These are phyloP conservation scores for Aspergillus nidulans DNA, from an alignment of 495 filamentous ascomycete genomes.

Conservation along the genomic window DNA sequence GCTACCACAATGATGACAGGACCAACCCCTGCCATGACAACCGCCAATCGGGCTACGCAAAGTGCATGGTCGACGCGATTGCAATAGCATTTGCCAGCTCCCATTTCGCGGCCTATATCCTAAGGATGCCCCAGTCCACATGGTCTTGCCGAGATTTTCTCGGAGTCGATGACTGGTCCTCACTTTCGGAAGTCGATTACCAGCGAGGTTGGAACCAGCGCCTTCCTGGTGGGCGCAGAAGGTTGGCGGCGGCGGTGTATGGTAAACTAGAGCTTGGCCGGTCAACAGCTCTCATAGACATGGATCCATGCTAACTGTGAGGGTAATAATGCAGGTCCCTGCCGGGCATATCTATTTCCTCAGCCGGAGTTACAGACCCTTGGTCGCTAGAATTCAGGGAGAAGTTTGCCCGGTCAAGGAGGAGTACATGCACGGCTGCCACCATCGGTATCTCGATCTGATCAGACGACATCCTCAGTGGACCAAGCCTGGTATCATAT, in stretches of 20 bases:
- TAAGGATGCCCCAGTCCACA: conserved; percentile 1
- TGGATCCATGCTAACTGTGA: neutral
- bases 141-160: neutral
- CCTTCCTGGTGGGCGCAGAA: conserved; percentile 7
- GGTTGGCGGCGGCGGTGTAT: neutral
- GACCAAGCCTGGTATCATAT: conserved; percentile 12
- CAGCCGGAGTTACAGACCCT: neutral
- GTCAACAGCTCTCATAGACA: too few species aligned
- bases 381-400: conserved; percentile 3
- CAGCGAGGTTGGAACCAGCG: neutral
- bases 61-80: neutral
- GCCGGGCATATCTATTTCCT: neutral
- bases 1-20: too few species aligned
- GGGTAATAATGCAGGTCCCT: neutral
- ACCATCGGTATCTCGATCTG: conserved; percentile 15
- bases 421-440: neutral
- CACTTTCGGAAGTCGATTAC: neutral
- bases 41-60: neutral
- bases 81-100: conserved; percentile 1
- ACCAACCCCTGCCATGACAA: too few species aligned
- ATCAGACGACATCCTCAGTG: conserved; percentile 13
- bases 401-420: conserved; percentile 6
- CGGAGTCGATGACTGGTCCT: neutral
- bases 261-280: too few species aligned
- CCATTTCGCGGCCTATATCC: neutral